phyloP scores from a whole-genome alignment of 805 yeast species.

The Ogataea haglerorum region DNA sequence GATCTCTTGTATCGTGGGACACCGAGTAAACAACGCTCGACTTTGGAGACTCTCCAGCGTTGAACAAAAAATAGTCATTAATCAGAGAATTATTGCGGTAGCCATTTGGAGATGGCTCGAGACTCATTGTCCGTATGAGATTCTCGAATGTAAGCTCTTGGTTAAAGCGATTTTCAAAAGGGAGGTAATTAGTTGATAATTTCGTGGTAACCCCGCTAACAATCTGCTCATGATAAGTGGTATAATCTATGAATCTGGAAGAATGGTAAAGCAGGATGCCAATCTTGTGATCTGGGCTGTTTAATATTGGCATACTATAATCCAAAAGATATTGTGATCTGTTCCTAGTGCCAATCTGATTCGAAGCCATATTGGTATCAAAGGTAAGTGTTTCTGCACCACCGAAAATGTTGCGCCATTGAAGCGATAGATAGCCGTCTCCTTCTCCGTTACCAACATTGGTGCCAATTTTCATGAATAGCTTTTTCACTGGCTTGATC shows the following conservation, averaged over 20 bases:
- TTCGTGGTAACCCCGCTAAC: slow-evolving; percentile 43
- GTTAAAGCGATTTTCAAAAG: slow-evolving; percentile 31
- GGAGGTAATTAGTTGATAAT: slow-evolving; percentile 34
- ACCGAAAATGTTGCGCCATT: slow-evolving; percentile 53
- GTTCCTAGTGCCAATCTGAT: slow-evolving; percentile 44
- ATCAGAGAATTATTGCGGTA: slow-evolving; percentile 31
- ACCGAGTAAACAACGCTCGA: slow-evolving; percentile 40
- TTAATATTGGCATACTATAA: slow-evolving; percentile 43
- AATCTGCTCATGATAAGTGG: slow-evolving; percentile 41
- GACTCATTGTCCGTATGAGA: slow-evolving; percentile 38
- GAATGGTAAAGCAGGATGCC: slow-evolving; percentile 42
- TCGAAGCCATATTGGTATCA: slow-evolving; percentile 42
- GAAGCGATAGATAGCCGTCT: slow-evolving; percentile 83
- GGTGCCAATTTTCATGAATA: slow-evolving; percentile 88
- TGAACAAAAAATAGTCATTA: slow-evolving; percentile 33
- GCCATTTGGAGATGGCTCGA: slow-evolving; percentile 20
- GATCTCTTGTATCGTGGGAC: slow-evolving; percentile 44
- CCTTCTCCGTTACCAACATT: slow-evolving; percentile 97
- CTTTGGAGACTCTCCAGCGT: slow-evolving; percentile 46
- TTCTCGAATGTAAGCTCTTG: slow-evolving; percentile 50
- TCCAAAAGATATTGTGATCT: slow-evolving; percentile 48
- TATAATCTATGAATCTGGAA: slow-evolving; percentile 45
- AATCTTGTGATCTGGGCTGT: slow-evolving; percentile 38
- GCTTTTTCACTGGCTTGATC: slow-evolving; percentile 59
- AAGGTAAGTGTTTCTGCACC: slow-evolving; percentile 52